phyloP scores from a whole-genome alignment of 371 early-diverging fungal species.

The Mucor velutinosus region DNA sequence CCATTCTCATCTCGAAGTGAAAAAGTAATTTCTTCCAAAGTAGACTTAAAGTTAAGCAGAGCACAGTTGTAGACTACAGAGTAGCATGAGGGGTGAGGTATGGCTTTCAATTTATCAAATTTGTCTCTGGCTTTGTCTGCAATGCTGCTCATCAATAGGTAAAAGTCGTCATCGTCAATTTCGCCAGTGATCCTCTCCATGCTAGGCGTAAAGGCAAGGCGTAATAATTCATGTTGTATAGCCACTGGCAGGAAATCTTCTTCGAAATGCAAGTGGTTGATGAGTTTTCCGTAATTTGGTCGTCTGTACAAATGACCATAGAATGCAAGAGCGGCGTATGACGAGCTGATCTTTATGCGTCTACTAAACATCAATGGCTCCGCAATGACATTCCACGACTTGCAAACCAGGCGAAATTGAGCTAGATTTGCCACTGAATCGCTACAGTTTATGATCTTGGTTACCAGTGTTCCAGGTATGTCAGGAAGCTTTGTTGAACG shows the following conservation, averaged over 20 bases:
- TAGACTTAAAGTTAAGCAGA: neutral
- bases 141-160: neutral
- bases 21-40: neutral
- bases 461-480: neutral
- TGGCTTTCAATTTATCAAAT: neutral
- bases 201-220: neutral
- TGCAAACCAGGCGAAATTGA: neutral
- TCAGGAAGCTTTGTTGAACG: no score
- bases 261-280: neutral
- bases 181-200: neutral
- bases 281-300: neutral
- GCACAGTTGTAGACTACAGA: neutral
- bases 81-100: neutral
- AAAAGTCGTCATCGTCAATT: neutral
- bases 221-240: neutral
- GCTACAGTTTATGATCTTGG: neutral
- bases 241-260: neutral
- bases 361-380: neutral
- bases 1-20: neutral
- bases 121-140: neutral
- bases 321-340: neutral
- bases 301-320: neutral
- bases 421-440: neutral
- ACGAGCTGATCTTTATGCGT: neutral
- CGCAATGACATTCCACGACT: neutral